Percentiles rank a stretch among this genome's conserved stretches.
These are phyloP conservation scores for Lojkania enalia DNA, from an alignment of 2,329 filamentous ascomycete genomes.

Conservation along the genomic window DNA sequence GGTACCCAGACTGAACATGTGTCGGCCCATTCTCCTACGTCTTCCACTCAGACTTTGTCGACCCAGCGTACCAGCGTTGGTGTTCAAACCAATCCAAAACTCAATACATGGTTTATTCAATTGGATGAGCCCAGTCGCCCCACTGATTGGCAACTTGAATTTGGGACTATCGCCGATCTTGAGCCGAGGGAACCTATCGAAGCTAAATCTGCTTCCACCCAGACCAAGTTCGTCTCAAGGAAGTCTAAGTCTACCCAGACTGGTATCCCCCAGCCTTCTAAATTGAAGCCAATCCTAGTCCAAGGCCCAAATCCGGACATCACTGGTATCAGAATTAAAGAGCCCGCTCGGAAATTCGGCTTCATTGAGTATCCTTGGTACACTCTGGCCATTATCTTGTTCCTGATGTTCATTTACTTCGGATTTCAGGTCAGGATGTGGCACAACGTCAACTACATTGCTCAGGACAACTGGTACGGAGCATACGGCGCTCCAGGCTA, in stretches of 20 bases:
- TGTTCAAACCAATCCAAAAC: not conserved
- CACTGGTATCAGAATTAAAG: too few relatives aligned
- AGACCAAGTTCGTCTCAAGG: not conserved
- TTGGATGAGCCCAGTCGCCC: not conserved
- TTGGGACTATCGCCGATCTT: not conserved
- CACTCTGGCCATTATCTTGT: not conserved
- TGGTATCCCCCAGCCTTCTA: too few relatives aligned
- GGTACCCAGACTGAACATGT: not conserved
- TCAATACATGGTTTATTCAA: not conserved
- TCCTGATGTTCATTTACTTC: not conserved
- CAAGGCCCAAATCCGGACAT: too few relatives aligned
- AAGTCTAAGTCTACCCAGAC: not conserved
- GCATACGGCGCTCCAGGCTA: not conserved
- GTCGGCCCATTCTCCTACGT: not conserved
- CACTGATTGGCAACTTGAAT: not conserved
- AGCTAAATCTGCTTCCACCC: too few relatives aligned
- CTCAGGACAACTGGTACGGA: not conserved
- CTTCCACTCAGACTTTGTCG: not conserved
- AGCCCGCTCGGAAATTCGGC: too few relatives aligned
- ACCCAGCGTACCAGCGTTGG: not conserved
- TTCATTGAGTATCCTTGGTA: not conserved
- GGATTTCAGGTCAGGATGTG: not conserved
- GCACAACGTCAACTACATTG: not conserved
- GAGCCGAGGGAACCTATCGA: too few relatives aligned
- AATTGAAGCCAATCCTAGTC: too few relatives aligned